Base-by-base conservation (phyloP, 1,284 basidiomycete genomes). In the Leccinum fallax region DNA sequence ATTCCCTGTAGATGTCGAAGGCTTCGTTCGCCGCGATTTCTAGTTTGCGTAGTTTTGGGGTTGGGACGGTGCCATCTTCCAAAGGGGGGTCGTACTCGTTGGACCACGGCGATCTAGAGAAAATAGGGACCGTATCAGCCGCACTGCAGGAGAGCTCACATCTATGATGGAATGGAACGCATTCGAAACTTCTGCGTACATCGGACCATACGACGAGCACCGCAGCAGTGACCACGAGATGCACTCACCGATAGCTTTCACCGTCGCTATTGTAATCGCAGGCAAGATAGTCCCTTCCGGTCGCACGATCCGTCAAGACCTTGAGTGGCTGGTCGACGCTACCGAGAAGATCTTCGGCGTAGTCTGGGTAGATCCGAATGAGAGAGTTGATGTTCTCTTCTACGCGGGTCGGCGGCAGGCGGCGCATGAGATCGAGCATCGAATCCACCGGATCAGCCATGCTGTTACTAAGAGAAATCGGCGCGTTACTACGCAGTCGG, bases 241-340 rank as follows among this genome's bases (percentile, higher is more conserved):
- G 43, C 46, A 71, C 82, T 64, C 67, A 94, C 95, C 96, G 83
- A 79, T 95, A 97, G 71, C 92, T 93, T 72, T 97, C 95, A 3
- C 95, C 96, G 73, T 99, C 97, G 36, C 94, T 84, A 79, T 99
- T 99, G 76, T 99, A 99, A 77, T 99, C 97, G 76, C 97, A 98
- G 36, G 92, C 92, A 49, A 99, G 86, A 74, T 93, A 99, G 61
- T 98, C 95, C 67, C 86, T 86, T 11, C 94, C 94, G 1, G 87
- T 89, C 9, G 85, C 83, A 40, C 82, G 83, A 81, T 98, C 97
- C 46, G 85, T 86, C 76, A 86, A 84, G 58, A 98, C 81, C 71
- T 89, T 88, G 66, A 98, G 82, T 11, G 97, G 97, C 76, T 97
- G 93, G 81, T 99, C 97, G 65, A 99, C 95, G 64, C 93, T 94